These are phyloP conservation scores for Trichoderma sp. DNA, from an alignment of 2,329 filamentous ascomycete genomes.

Conservation along the genomic window DNA sequence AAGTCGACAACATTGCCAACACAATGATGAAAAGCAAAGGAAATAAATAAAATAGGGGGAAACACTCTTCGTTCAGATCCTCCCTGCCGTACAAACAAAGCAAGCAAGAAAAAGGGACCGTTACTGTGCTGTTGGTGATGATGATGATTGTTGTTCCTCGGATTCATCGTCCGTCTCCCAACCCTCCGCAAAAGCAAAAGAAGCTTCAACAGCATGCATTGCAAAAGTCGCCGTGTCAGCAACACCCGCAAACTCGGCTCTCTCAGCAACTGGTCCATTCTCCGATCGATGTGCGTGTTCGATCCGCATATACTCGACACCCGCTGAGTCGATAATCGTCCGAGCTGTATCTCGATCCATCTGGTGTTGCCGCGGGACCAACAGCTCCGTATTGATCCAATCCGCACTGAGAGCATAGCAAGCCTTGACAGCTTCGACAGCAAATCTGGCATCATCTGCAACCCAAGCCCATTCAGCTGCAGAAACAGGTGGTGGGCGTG, in stretches of 20 bases:
- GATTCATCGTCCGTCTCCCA: background rate
- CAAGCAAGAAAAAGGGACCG: background rate
- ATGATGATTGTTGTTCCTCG: background rate
- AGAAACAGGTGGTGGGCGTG: background rate
- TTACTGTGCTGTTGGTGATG: background rate
- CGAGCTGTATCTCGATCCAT: background rate
- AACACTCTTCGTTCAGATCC: background rate
- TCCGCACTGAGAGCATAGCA: slow-evolving; percentile 29
- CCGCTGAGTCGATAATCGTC: slow-evolving; percentile 19
- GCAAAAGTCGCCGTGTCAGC: slow-evolving; percentile 32
- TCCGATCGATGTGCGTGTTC: slow-evolving; percentile 24
- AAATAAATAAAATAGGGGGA: background rate
- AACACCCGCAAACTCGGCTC: slow-evolving; percentile 31
- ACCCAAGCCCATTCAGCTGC: slow-evolving; percentile 29
- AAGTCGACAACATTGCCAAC: background rate
- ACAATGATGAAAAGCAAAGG: background rate
- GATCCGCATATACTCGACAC: slow-evolving; percentile 23
- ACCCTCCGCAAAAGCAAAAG: slow-evolving; percentile 22
- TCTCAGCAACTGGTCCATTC: slow-evolving; percentile 26
- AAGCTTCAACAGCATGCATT: slow-evolving; percentile 29
- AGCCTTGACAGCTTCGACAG: slow-evolving; percentile 25
- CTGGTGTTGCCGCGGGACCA: background rate
- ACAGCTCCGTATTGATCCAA: slow-evolving; percentile 2
- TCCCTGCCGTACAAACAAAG: background rate
- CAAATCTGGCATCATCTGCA: slow-evolving; percentile 29